Conservation (phyloP, 441 rosid genomes). For the Populus hybrid region DNA sequence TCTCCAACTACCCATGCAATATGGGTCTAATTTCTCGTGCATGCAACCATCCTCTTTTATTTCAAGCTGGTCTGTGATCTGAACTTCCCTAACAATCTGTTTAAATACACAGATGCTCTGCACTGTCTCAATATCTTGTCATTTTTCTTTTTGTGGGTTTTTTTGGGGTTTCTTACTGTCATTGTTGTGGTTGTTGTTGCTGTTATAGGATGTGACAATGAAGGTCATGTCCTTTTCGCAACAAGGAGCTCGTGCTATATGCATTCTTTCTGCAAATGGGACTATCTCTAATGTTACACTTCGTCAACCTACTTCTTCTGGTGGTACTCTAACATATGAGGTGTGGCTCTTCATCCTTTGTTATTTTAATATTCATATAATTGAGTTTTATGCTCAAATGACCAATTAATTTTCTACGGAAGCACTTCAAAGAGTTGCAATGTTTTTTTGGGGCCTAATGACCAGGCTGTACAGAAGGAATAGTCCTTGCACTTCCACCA, state of each 20-base stretch:
- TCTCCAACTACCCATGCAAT: too few species aligned
- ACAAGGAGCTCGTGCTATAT: slow-evolving; percentile 83
- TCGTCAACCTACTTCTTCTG: slow-evolving; percentile 79
- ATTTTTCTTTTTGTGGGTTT: not conserved
- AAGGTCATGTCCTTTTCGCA: slow-evolving; percentile 92
- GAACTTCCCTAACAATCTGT: not conserved
- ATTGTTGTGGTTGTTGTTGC: slow-evolving; percentile 6
- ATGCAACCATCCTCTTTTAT: not conserved
- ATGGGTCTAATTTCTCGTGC: not conserved
- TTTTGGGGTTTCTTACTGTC: not conserved
- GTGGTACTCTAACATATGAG: slow-evolving; percentile 97
- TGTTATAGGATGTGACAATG: slow-evolving; percentile 80
- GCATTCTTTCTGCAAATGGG: slow-evolving; percentile 89
- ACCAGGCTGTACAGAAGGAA: not conserved
- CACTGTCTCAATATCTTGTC: not conserved
- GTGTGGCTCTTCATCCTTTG: slow-evolving; percentile 33
- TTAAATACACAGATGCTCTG: slow-evolving; percentile 3
- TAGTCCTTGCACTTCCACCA: not conserved
- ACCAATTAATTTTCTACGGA: not conserved
- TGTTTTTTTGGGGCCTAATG: not conserved
- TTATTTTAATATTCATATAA: not conserved
- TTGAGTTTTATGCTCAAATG: slow-evolving; percentile 4
- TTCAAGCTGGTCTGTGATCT: not conserved
- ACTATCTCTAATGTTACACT: slow-evolving; percentile 89
- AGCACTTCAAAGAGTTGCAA: not conserved